Evolutionary conservation across 2,329 filamentous ascomycete genomes (phyloP), one percentile per base, ranked within the genome.

Genomic region (Monosporascus cannonballus): DNA sequence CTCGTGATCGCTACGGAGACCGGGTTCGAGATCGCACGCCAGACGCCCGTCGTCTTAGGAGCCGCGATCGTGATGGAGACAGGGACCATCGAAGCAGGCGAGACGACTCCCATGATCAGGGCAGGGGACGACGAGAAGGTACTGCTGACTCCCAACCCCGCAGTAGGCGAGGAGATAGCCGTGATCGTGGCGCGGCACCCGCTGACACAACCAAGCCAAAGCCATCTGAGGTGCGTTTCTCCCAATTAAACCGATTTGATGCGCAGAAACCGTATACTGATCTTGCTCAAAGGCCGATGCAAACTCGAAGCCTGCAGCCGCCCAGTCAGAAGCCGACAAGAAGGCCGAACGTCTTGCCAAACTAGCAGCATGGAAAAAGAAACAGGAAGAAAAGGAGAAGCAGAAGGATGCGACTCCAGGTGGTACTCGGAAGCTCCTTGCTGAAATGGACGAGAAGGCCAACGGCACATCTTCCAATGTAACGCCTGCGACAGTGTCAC

Each of bases 361-460:
- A 67, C 73, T 96, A 27, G 89, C 93, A 68, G 89, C 89, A 53
- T 96, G 91, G 92, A 96, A 96, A 73, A 88, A 90, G 71, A 93
- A 92, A 71, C 86, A 90, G 67, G 88, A 90, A 58, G 84, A 85
- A 66, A 86, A 86, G 61, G 86, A 86, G 61, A 89, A 89, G 67
- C 83, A 88, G 66, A 85, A 83, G 63, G 82, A 87, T 62, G 78
- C 85, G 45, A 83, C 83, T 50, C 76, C 81, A 41, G 82, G 81
- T 53, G 84, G 83, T 58, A 80, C 85, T 39, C 77, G 83, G 60
- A 87, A 80, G 61, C 80, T 90, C 51, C 74, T 87, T 52, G 84
- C 86, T 62, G 83, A 87, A 69, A 90, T 88, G 77, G 88, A 87
- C 67, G 84, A 83, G 66, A 90, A 83, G 70, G 79, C 81, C 50